These are phyloP conservation scores for Plantago elongata DNA, from an alignment of 257 asterid genomes.

Conservation along the genomic window DNA sequence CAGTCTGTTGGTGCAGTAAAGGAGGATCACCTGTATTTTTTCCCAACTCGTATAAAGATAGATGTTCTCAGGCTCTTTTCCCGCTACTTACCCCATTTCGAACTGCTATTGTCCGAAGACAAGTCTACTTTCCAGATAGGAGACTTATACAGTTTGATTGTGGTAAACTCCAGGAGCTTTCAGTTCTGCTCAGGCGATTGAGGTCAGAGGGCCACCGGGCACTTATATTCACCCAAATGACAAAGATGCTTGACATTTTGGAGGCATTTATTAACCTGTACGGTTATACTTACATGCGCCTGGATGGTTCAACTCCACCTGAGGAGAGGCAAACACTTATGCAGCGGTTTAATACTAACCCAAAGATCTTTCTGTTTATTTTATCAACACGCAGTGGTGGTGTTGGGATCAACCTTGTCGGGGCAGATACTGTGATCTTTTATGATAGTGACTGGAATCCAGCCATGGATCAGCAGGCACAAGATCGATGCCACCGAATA, in stretches of 20 bases:
- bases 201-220: slow-evolving; percentile 97
- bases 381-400: slow-evolving; percentile 99
- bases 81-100: slow-evolving; percentile 86
- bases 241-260: slow-evolving; percentile 98
- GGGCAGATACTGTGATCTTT: slow-evolving; percentile 97
- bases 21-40: slow-evolving; percentile 64
- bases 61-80: slow-evolving; percentile 52
- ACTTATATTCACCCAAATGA: slow-evolving; percentile 96
- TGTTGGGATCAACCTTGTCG: slow-evolving; percentile 96
- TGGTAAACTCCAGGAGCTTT: slow-evolving; percentile 97
- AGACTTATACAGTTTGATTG: slow-evolving; percentile 97
- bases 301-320: slow-evolving; percentile 97
- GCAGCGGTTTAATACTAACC: slow-evolving; percentile 96
- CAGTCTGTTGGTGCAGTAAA: slow-evolving; percentile 89
- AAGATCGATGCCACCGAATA: slow-evolving; percentile 97
- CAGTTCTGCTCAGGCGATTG: slow-evolving; percentile 77
- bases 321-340: slow-evolving; percentile 96
- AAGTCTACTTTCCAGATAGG: slow-evolving; percentile 97
- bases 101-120: slow-evolving; percentile 93
- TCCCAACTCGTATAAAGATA: slow-evolving; percentile 46
- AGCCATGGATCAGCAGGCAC: slow-evolving; percentile 99
- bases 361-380: slow-evolving; percentile 83
- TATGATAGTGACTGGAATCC: slow-evolving; percentile 99
- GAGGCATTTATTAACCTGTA: slow-evolving; percentile 93
- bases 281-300: slow-evolving; percentile 97